Base-by-base conservation (phyloP, 1,284 basidiomycete genomes). In the Moniliella sp. region DNA sequence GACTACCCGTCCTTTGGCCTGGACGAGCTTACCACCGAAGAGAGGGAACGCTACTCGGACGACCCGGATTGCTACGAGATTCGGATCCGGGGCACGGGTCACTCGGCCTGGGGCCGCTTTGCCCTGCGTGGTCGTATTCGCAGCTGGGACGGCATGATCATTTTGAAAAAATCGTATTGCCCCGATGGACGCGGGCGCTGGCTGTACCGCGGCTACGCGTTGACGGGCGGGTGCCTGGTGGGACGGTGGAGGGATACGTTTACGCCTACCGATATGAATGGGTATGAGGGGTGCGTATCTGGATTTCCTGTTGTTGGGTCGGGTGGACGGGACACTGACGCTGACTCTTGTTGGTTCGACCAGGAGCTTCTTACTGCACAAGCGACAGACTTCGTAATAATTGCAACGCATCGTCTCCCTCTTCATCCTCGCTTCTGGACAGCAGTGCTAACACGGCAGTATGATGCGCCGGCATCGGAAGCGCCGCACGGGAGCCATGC, bases 81-180 rank as follows among this genome's bases (percentile, higher is more conserved):
- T 3, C 9, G 10, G 5, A 8, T 26, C 11, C 15, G 19, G 7
- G 30, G 30, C 4, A 12, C 18, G 30, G 67, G 67, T 0, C 67
- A 69, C 46, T 63, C 60, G 7, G 65, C 66, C 2, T 69, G 67
- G 67, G 67, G 67, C 4, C 50, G 61, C 16, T 68, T 68, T 42
- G 53, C 64, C 13, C 50, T 69, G 7, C 57, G 61, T 15, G 67
- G 67, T 3, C 48, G 64, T 18, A 64, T 69, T 0, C 46, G 67
- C 14, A 44, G 53, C 8, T 69, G 67, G 67, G 67, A 69, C 41
- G 67, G 67, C 3, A 62, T 68, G 60, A 51, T 64, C 19, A 62
- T 58, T 30, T 49, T 68, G 28, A 62, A 66, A 38, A 68, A 68
- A 40, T 65, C 67, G 42, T 69, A 69, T 40, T 38, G 64, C 42